phyloP scores from a whole-genome alignment of 1,284 basidiomycete genomes.

The Fomitopsis pinicola region DNA sequence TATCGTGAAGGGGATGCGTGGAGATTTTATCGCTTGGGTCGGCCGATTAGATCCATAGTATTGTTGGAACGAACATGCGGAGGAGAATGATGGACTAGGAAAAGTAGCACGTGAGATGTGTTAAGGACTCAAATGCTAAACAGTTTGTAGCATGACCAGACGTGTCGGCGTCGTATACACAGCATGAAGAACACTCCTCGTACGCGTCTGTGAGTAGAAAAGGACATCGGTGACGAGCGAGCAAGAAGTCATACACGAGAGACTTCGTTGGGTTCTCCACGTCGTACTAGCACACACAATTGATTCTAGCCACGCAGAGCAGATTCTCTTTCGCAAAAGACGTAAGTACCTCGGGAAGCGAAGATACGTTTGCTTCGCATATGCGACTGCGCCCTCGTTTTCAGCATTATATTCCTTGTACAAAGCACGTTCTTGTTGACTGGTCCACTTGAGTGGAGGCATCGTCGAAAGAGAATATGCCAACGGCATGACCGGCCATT shows the following conservation, averaged over 20 bases:
- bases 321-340: background rate
- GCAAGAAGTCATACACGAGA: no score
- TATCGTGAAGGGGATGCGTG: slow-evolving; percentile 50
- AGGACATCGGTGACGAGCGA: background rate
- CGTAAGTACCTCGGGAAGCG: slow-evolving; percentile 67
- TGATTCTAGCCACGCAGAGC: no score
- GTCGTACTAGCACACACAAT: no score
- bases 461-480: slow-evolving; percentile 14
- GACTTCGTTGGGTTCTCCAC: no score
- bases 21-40: slow-evolving; percentile 11
- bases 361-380: slow-evolving; percentile 42
- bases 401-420: background rate
- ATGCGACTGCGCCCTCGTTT: slow-evolving; percentile 7
- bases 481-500: background rate
- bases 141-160: background rate
- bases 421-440: slow-evolving; percentile 25
- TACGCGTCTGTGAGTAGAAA: background rate
- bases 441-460: slow-evolving; percentile 27
- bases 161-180: no score
- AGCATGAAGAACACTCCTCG: no score
- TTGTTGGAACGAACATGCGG: slow-evolving; percentile 44
- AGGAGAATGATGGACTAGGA: slow-evolving; percentile 67
- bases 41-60: slow-evolving; percentile 35
- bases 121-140: background rate
- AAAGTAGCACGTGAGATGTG: background rate